Base-by-base conservation (phyloP, 2,329 filamentous ascomycete species). In the Penicillium sp. region DNA sequence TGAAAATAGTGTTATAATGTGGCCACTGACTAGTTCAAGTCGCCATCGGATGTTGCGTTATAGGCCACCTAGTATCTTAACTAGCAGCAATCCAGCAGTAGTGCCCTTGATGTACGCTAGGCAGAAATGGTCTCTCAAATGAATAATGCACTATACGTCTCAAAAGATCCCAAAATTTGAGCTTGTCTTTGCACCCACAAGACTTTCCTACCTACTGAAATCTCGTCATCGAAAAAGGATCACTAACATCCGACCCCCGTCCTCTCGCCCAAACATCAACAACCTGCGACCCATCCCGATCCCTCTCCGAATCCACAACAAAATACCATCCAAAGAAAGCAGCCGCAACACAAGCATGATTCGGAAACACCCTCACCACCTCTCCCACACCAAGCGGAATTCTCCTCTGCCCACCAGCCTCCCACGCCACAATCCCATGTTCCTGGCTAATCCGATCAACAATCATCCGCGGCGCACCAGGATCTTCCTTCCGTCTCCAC, bases 281-380 rank as follows among this genome's bases (percentile, higher is more conserved):
- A 63, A 91, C 83, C 68, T 86, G 83, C 62, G 88, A 82, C 67
- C 86, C 83, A 24, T 81, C 79, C 0, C 82, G 83, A 56, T 80
- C 77, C 17, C 75, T 65, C 53, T 84, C 80, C 30, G 86, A 87
- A 75, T 94, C 91, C 1, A 93, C 86, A 37, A 94, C 80, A 22
- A 92, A 79, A 77, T 92, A 95, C 83, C 87, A 91, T 1, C 84
- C 87, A 77, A 89, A 91, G 30, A 86, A 85, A 0, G 88, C 88
- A 0, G 89, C 88, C 1, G 91, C 86, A 68, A 94, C 89, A 73
- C 91, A 95, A 38, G 91, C 87, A 78, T 95, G 91, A 69, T 94
- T 94, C 0, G 91, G 91, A 87, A 89, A 93, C 8, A 94, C 79
- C 60, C 87, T 82, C 28, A 93, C 77, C 70, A 87, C 86, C 71